Evolutionary conservation across 2,329 filamentous ascomycete genomes (phyloP).

Genomic region (Ceratocystis alfenasii): DNA sequence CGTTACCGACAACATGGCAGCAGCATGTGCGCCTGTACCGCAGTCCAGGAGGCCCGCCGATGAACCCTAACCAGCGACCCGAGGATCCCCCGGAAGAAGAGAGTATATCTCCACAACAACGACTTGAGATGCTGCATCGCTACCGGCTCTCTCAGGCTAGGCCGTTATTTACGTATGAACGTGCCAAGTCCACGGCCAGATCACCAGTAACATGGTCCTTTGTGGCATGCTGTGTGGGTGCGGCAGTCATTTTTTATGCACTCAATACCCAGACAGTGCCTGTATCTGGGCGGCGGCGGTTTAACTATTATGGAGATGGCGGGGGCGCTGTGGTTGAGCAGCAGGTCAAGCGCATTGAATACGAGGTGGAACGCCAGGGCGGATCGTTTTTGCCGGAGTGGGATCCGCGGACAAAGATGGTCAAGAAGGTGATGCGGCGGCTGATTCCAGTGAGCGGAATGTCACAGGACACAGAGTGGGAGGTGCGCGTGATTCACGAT

Average conservation of each 20-base stretch:
- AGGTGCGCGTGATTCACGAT: conserved; percentile 63
- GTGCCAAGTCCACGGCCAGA: conserved; percentile 28
- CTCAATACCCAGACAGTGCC: conserved; percentile 61
- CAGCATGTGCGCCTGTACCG: conserved; percentile 12
- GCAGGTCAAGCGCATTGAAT: conserved; percentile 46
- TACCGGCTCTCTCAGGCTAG: conserved; percentile 27
- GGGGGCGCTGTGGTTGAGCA: conserved; percentile 38
- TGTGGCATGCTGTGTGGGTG: conserved; percentile 33
- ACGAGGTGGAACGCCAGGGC: conserved; percentile 40
- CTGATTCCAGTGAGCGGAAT: conserved; percentile 57
- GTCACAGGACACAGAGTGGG: conserved; percentile 46
- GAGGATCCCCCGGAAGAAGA: conserved; percentile 17
- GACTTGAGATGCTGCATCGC: conserved; percentile 13
- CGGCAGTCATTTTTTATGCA: conserved; percentile 48
- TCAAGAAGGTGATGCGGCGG: conserved; percentile 52
- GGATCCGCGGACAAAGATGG: conserved; percentile 42
- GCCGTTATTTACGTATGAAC: conserved; percentile 30
- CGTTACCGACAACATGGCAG: background rate
- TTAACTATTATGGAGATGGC: conserved; percentile 52
- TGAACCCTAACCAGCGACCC: conserved; percentile 20
- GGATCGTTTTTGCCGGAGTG: conserved; percentile 45
- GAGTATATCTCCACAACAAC: conserved; percentile 10
- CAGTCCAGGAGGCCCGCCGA: conserved; percentile 12
- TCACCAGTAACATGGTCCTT: conserved; percentile 33
- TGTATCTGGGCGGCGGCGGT: conserved; percentile 57